Base-by-base conservation (phyloP, 352 stramenopile genomes). In the Phytophthora constricta region DNA sequence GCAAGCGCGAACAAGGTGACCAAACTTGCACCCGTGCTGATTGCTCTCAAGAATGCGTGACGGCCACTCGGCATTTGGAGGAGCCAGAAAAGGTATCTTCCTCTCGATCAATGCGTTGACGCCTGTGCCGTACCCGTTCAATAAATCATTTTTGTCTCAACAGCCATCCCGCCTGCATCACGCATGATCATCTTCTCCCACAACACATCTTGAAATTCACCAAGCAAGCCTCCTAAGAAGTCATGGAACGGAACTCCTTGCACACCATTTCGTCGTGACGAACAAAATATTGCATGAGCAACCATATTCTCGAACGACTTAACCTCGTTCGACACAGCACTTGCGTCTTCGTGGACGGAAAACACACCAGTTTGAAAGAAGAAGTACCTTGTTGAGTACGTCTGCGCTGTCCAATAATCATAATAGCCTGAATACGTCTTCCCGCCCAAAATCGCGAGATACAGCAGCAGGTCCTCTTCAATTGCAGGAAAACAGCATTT, bases 261-360 rank as follows among this genome's bases (percentile, higher is more conserved):
- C 10, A 68, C 48, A 43, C 65, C 65, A 28, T 68, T 55, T 68
- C 65, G 62, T 46, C 58, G 50, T 14, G 65, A 72, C 14, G 65
- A 63, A 64, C 42, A 54, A 52, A 73, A 73, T 17, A 73, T 69
- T 26, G 42, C 53, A 61, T 73, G 58, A 43, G 65, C 65, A 23
- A 69, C 51, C 65, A 69, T 69, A 43, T 73, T 73, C 41, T 65
- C 58, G 41, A 61, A 69, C 49, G 28, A 16, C 13, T 33, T 56
- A 20, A 16, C n/a, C 17, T 43, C 41, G 13, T 43, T 43, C 3
- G 8, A 1, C n/a, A 8, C 33, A 49, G 51, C 23, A 13, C 13
- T 28, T 13, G 25, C 19, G 41, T 17, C 16, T 28, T 60, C 26
- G 22, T 50, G 7, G 4, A 25, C n/a, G 42, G 28, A 16, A 27